A percentile compares a stretch with the other conserved stretches of the same genome.
Conservation (phyloP, 2,329 filamentous ascomycete species). For the Scedosporium minutisporum region DNA sequence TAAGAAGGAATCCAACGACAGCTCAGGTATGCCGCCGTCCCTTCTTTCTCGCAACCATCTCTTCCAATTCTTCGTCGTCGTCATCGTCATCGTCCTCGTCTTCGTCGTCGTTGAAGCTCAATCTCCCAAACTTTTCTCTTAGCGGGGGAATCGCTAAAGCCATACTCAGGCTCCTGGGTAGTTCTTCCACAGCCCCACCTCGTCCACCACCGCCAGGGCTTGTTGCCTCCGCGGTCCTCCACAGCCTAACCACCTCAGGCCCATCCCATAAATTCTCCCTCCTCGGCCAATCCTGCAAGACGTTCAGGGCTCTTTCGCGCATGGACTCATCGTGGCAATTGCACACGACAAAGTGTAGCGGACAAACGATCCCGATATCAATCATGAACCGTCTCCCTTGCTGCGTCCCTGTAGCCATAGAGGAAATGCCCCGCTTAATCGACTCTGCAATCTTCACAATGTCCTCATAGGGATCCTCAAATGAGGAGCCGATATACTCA, state of each 20-base stretch:
- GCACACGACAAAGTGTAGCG: background rate
- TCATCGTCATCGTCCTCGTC: background rate
- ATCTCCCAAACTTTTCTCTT: background rate
- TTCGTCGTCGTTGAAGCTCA: background rate
- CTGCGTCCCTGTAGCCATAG: background rate
- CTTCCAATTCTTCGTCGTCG: background rate
- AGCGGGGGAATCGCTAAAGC: background rate
- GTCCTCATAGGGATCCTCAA: background rate
- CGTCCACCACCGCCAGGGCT: background rate
- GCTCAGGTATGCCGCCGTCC: background rate
- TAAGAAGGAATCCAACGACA: too few relatives aligned
- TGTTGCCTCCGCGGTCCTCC: background rate
- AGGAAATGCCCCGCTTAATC: background rate
- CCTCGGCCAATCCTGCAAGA: conserved; percentile 2
- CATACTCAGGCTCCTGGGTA: background rate
- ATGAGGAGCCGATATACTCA: background rate
- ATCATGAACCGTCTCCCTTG: background rate
- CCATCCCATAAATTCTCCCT: conserved; percentile 6
- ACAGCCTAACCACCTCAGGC: background rate
- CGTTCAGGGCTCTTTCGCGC: background rate
- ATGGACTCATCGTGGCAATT: background rate
- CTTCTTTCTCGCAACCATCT: background rate
- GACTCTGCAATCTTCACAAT: background rate
- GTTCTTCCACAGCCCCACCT: background rate
- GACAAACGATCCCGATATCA: conserved; percentile 3